These are phyloP conservation scores for Cystobasidium tubakii DNA, from an alignment of 768 basidiomycete genomes.

Conservation along the genomic window DNA sequence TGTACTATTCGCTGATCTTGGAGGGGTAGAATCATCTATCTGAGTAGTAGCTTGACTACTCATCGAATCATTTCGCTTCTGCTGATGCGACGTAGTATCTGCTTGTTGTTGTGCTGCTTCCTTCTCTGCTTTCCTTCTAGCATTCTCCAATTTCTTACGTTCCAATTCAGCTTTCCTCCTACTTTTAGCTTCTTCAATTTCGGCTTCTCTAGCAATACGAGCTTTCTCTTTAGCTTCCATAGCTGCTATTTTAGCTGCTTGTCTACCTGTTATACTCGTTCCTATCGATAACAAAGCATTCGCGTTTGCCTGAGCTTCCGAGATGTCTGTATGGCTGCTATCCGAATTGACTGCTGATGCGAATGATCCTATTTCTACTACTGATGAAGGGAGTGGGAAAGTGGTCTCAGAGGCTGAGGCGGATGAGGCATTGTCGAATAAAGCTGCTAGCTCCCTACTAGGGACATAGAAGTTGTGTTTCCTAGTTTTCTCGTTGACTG, in stretches of 20 bases:
- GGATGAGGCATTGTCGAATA: neutral
- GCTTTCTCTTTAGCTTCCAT: constrained; percentile 8
- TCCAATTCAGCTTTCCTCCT: neutral
- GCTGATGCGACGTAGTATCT: neutral
- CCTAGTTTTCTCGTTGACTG: neutral
- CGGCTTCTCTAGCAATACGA: neutral
- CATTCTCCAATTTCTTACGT: neutral
- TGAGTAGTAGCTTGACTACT: neutral
- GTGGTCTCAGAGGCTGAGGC: too few species aligned
- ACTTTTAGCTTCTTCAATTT: neutral
- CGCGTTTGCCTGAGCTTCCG: neutral
- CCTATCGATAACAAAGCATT: neutral
- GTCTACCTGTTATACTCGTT: constrained; percentile 13
- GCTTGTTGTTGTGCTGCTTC: too few species aligned
- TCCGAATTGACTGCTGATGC: too few species aligned
- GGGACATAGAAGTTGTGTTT: constrained; percentile 24
- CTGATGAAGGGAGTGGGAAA: too few species aligned
- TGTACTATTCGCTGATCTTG: too few species aligned
- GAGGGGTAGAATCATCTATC: too few species aligned
- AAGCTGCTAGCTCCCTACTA: neutral
- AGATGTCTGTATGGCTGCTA: too few species aligned
- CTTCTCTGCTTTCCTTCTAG: neutral
- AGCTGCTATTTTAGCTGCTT: constrained; percentile 1
- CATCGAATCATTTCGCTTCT: neutral
- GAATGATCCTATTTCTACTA: too few species aligned